Percentiles rank a stretch among this genome's conserved stretches.
Evolutionary conservation across 164 flowering plant genomes (phyloP).

Genomic region (Hamamelis virginiana): DNA sequence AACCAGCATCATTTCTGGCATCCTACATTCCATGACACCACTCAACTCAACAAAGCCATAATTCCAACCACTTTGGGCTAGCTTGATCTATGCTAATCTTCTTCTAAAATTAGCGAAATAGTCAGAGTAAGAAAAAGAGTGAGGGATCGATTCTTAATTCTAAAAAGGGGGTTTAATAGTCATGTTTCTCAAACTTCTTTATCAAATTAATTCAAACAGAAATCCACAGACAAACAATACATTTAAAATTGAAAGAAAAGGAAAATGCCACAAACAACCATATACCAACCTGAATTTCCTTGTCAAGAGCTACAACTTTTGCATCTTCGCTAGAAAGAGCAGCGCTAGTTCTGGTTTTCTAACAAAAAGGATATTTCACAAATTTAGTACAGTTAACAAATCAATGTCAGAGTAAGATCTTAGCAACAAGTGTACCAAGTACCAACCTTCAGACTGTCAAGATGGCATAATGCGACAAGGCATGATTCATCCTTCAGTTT

Average conservation of each 20-base stretch:
- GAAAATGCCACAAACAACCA: not conserved
- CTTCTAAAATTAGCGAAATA: not conserved
- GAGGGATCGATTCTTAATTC: not conserved
- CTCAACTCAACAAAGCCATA: too few relatives aligned
- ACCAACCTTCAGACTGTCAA: conserved; percentile 64
- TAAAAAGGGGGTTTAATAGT: too few relatives aligned
- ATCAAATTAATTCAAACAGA: not conserved
- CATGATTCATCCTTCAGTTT: conserved; percentile 51
- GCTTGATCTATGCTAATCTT: too few relatives aligned
- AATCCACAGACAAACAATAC: not conserved
- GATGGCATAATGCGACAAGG: conserved; percentile 39
- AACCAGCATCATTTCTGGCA: too few relatives aligned
- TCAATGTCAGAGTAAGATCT: not conserved
- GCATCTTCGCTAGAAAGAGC: conserved; percentile 40
- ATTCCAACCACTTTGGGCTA: too few relatives aligned
- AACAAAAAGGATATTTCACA: conserved; percentile 20
- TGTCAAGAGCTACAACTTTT: conserved; percentile 31
- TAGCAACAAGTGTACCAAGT: conserved; percentile 4
- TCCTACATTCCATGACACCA: too few relatives aligned
- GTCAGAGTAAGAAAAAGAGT: not conserved
- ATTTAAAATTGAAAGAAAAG: not conserved
- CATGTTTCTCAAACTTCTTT: too few relatives aligned
- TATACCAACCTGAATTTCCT: conserved; percentile 58
- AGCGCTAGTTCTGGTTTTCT: conserved; percentile 47
- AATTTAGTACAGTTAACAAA: conserved; percentile 15